These are phyloP conservation scores for Plasmodium gaboni DNA, from an alignment of 169 alveolate species.

Conservation along the genomic window DNA sequence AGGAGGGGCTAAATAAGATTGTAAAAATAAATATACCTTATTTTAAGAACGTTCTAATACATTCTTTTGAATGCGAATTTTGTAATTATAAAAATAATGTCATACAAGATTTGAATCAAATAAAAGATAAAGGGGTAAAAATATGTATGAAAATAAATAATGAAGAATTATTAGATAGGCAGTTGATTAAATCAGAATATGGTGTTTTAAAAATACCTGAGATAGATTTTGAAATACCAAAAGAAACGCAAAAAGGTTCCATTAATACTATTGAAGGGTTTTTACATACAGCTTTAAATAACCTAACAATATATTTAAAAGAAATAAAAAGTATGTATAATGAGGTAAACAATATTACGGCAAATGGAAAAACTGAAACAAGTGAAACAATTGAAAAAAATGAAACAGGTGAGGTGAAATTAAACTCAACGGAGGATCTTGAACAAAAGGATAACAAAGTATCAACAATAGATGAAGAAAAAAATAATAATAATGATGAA, in stretches of 20 bases:
- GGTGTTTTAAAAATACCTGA: slow-evolving; percentile 92
- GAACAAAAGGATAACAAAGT: background rate
- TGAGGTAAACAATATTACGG: slow-evolving; percentile 24
- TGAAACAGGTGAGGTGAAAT: background rate
- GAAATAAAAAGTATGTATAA: slow-evolving; percentile 55
- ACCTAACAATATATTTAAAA: slow-evolving; percentile 75
- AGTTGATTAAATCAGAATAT: slow-evolving; percentile 92
- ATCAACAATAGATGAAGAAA: background rate
- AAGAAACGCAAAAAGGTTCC: slow-evolving; percentile 93
- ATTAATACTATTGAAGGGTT: slow-evolving; percentile 93
- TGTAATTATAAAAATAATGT: slow-evolving; percentile 95
- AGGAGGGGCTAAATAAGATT: slow-evolving; percentile 91
- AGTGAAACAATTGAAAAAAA: background rate
- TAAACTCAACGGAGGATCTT: background rate
- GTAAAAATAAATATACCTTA: slow-evolving; percentile 93
- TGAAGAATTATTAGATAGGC: slow-evolving; percentile 91
- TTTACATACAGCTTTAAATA: slow-evolving; percentile 48
- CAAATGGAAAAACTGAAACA: background rate
- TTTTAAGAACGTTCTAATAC: slow-evolving; percentile 88
- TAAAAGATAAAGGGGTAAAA: slow-evolving; percentile 94
- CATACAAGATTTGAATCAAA: slow-evolving; percentile 93
- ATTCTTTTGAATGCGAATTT: slow-evolving; percentile 92
- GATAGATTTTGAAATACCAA: slow-evolving; percentile 95
- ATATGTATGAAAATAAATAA: slow-evolving; percentile 86
- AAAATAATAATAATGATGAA: background rate